phyloP scores from a whole-genome alignment of 257 asterid genomes.

The Fraxinus quadrangulata region DNA sequence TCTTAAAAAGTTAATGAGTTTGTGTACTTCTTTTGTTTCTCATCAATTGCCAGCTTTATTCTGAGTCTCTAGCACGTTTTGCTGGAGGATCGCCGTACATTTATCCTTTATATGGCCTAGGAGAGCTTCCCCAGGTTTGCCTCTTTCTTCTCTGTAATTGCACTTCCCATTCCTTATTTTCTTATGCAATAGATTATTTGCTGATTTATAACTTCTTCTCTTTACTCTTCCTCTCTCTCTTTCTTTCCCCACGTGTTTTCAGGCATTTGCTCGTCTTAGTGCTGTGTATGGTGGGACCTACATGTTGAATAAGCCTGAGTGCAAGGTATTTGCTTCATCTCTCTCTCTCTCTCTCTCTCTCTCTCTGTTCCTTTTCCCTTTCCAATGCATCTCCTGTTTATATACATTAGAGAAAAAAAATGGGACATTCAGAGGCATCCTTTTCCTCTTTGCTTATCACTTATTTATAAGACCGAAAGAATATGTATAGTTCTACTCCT shows the following conservation, averaged over 20 bases:
- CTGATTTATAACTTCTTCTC: conserved; percentile 1
- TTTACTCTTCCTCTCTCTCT: not conserved
- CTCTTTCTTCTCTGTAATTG: not conserved
- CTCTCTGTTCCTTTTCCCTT: not conserved
- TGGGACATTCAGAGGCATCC: not conserved
- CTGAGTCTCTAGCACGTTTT: conserved; percentile 55
- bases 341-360: not conserved
- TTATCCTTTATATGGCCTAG: conserved; percentile 56
- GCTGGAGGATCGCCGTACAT: conserved; percentile 64
- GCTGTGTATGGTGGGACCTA: conserved; percentile 10
- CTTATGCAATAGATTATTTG: not conserved
- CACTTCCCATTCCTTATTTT: not conserved
- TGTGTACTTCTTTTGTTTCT: not conserved
- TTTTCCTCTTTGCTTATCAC: not conserved
- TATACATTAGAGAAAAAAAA: not conserved
- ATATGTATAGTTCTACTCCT: not conserved
- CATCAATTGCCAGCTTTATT: conserved; percentile 41
- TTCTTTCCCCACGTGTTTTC: not conserved
- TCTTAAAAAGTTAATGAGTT: not conserved
- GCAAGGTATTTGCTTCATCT: not conserved
- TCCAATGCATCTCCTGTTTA: not conserved
- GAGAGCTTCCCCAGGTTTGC: conserved; percentile 59
- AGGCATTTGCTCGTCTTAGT: conserved; percentile 8
- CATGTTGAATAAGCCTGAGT: conserved; percentile 13
- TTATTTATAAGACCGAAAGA: not conserved